These are phyloP conservation scores for Gynostemma pentaphyllum DNA, from an alignment of 306 rosid genomes.

Conservation along the genomic window DNA sequence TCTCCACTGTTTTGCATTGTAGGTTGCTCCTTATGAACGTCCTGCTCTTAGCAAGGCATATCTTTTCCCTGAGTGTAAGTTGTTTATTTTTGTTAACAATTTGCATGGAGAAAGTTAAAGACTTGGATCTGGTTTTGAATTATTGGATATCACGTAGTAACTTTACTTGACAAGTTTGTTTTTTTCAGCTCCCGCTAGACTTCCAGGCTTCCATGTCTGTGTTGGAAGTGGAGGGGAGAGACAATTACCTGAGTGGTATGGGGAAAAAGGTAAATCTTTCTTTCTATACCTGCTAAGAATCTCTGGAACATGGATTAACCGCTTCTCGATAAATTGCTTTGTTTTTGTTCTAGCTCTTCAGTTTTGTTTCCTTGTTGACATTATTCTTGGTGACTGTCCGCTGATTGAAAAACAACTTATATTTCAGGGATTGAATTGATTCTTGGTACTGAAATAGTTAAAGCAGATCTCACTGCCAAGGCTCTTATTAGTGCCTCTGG, in stretches of 20 bases:
- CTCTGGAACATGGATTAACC: neutral
- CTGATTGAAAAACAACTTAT: slow-evolving; percentile 8
- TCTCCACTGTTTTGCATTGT: slow-evolving; percentile 10
- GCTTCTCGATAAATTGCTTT: neutral
- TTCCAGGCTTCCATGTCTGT: slow-evolving; percentile 84
- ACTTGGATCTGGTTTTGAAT: neutral
- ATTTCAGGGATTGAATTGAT: slow-evolving; percentile 74
- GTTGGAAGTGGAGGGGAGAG: slow-evolving; percentile 98
- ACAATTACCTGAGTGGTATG: slow-evolving; percentile 82
- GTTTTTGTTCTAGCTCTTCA: neutral
- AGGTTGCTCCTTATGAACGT: slow-evolving; percentile 99
- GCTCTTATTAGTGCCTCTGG: slow-evolving; percentile 56
- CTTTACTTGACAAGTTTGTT: slow-evolving; percentile 2
- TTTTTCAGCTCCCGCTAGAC: slow-evolving; percentile 94
- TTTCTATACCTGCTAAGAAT: neutral
- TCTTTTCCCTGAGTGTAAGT: slow-evolving; percentile 91
- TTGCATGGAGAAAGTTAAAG: neutral
- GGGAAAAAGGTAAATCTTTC: slow-evolving; percentile 55
- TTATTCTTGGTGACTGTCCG: slow-evolving; percentile 2
- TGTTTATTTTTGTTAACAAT: neutral
- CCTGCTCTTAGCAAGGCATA: slow-evolving; percentile 98
- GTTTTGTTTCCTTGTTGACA: slow-evolving; percentile 4
- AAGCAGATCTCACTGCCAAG: slow-evolving; percentile 65
- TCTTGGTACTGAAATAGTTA: slow-evolving; percentile 77
- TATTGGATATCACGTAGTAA: slow-evolving; percentile 2